Percentiles rank a stretch among this genome's conserved stretches.
phyloP scores from a whole-genome alignment of 495 filamentous ascomycete genomes.

The Podospora anserina region DNA sequence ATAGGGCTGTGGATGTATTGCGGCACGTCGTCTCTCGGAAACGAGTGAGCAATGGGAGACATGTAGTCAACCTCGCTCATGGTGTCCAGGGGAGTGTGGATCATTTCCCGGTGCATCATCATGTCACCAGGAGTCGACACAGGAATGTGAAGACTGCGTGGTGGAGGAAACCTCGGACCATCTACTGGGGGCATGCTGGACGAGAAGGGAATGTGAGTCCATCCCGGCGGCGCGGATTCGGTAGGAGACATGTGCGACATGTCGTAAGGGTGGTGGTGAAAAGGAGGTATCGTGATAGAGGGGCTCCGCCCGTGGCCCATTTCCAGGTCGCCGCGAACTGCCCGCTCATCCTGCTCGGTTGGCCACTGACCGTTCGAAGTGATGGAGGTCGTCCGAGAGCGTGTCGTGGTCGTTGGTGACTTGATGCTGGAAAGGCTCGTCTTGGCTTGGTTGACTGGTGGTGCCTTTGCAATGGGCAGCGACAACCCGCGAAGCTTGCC shows the following conservation, averaged over 20 bases:
- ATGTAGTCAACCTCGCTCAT: constrained; percentile 56
- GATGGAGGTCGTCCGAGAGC: constrained; percentile 38
- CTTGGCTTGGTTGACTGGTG: constrained; percentile 53
- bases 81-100: constrained; percentile 49
- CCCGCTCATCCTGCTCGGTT: constrained; percentile 34
- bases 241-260: constrained; percentile 38
- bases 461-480: constrained; percentile 73
- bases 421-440: constrained; percentile 31
- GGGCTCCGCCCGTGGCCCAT: constrained; percentile 23
- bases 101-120: constrained; percentile 44
- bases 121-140: constrained; percentile 38
- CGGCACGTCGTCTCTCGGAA: constrained; percentile 48
- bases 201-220: constrained; percentile 35
- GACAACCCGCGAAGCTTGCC: constrained; percentile 91
- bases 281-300: constrained; percentile 28
- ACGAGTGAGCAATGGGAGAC: constrained; percentile 51
- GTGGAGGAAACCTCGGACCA: constrained; percentile 25
- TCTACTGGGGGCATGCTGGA: constrained; percentile 28
- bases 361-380: constrained; percentile 39
- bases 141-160: constrained; percentile 23
- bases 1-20: constrained; percentile 51
- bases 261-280: constrained; percentile 41
- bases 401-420: constrained; percentile 29
- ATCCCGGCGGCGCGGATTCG: constrained; percentile 33
- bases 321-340: constrained; percentile 29